phyloP scores from a whole-genome alignment of 2,329 filamentous ascomycete species.

The Xylaria hypoxylon region DNA sequence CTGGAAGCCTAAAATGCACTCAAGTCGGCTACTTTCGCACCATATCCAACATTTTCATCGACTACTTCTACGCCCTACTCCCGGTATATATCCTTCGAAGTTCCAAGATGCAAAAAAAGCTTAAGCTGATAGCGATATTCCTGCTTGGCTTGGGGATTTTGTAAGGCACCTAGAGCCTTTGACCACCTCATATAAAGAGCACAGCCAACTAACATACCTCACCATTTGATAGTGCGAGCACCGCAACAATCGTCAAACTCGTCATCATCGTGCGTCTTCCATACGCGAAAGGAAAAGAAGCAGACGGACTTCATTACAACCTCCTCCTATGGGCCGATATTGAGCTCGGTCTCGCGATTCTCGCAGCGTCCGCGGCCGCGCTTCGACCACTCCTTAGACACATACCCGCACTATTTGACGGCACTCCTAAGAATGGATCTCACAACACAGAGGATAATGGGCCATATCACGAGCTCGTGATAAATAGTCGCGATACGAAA shows the following conservation, averaged over 20 bases:
- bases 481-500: slow-evolving; percentile 26
- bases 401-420: slow-evolving; percentile 37
- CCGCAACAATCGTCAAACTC: slow-evolving; percentile 52
- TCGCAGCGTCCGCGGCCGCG: slow-evolving; percentile 49
- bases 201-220: slow-evolving; percentile 15
- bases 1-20: slow-evolving; percentile 46
- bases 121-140: slow-evolving; percentile 49
- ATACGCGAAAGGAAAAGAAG: slow-evolving; percentile 40
- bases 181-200: slow-evolving; percentile 44
- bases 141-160: slow-evolving; percentile 51
- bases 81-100: slow-evolving; percentile 49
- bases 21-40: slow-evolving; percentile 51
- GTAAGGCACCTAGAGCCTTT: slow-evolving; percentile 40
- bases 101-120: slow-evolving; percentile 44
- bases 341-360: slow-evolving; percentile 50
- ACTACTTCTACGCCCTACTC: slow-evolving; percentile 52
- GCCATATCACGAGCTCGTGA: slow-evolving; percentile 36
- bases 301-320: slow-evolving; percentile 47
- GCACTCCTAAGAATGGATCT: slow-evolving; percentile 18
- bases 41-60: slow-evolving; percentile 52
- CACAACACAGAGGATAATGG: slow-evolving; percentile 28
- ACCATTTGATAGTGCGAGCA: slow-evolving; percentile 46
- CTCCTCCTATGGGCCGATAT: slow-evolving; percentile 51
- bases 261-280: slow-evolving; percentile 48
- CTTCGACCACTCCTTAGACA: slow-evolving; percentile 49